Percentiles rank a stretch among this genome's conserved stretches.
Conservation (phyloP, 192 early-diverging fungal genomes). For the Backusella westeae region DNA sequence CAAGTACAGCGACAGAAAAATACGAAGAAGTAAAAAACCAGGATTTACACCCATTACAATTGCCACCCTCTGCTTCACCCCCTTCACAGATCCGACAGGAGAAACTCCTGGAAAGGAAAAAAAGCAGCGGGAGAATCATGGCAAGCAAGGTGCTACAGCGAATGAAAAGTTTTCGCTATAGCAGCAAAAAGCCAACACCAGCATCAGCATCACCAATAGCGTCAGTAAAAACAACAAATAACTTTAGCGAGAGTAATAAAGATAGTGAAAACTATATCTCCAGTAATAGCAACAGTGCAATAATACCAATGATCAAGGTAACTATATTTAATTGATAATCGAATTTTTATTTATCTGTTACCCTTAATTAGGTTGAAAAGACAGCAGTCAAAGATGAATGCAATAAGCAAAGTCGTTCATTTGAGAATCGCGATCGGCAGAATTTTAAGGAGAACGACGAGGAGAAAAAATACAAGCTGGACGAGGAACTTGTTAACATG, state of each 20-base stretch:
- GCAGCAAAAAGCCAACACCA: background rate
- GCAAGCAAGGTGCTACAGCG: background rate
- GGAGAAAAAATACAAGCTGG: background rate
- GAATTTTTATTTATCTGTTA: background rate
- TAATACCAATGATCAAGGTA: background rate
- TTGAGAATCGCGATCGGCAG: background rate
- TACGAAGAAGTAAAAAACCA: background rate
- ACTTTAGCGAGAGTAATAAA: background rate
- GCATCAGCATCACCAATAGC: too few species aligned
- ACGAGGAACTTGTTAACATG: background rate
- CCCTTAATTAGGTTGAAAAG: background rate
- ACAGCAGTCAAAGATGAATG: background rate
- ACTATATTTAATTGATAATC: background rate
- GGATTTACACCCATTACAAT: background rate
- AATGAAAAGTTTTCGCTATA: constrained; percentile 4
- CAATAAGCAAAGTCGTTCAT: background rate
- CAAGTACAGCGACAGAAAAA: background rate
- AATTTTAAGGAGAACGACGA: background rate
- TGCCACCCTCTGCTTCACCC: background rate
- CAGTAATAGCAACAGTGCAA: background rate
- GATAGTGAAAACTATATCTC: background rate
- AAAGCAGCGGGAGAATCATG: background rate
- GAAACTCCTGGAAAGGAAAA: background rate
- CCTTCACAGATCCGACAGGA: background rate
- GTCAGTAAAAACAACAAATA: background rate